A percentile compares a stretch with the other conserved stretches of the same genome.
Evolutionary conservation across 2,329 filamentous ascomycete species (phyloP).

Genomic region (Tolypocladium ophioglossoides): DNA sequence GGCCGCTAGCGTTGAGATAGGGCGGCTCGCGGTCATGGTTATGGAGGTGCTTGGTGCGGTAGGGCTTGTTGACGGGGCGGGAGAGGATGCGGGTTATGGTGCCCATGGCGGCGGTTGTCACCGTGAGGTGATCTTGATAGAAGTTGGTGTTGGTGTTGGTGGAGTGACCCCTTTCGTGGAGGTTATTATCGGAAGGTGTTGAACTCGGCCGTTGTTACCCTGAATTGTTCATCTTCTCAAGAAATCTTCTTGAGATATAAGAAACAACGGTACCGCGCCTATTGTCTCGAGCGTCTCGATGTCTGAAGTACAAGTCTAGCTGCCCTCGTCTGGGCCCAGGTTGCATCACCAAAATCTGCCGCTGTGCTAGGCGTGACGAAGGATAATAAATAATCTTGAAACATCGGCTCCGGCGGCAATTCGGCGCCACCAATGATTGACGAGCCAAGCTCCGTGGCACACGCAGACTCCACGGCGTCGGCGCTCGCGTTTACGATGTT

Average conservation of each 20-base stretch:
- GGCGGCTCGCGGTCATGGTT: conserved; percentile 13
- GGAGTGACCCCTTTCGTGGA: neutral
- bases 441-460: neutral
- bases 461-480: neutral
- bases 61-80: conserved; percentile 41
- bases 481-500: neutral
- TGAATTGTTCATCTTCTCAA: no score
- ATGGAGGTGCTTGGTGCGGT: conserved; percentile 25
- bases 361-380: neutral
- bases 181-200: neutral
- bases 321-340: neutral
- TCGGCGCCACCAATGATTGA: neutral
- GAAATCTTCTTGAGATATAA: neutral
- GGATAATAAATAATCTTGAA: neutral
- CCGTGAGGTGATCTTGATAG: neutral
- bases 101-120: neutral
- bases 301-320: neutral
- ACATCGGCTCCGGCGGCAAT: neutral
- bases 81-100: conserved; percentile 29
- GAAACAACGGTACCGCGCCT: neutral
- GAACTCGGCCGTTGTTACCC: neutral
- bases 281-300: neutral
- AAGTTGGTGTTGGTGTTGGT: neutral
- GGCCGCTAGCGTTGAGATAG: conserved; percentile 36
- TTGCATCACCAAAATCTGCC: no score